Conservation (phyloP, 495 filamentous ascomycete genomes). For the Penicilliopsis zonata region DNA sequence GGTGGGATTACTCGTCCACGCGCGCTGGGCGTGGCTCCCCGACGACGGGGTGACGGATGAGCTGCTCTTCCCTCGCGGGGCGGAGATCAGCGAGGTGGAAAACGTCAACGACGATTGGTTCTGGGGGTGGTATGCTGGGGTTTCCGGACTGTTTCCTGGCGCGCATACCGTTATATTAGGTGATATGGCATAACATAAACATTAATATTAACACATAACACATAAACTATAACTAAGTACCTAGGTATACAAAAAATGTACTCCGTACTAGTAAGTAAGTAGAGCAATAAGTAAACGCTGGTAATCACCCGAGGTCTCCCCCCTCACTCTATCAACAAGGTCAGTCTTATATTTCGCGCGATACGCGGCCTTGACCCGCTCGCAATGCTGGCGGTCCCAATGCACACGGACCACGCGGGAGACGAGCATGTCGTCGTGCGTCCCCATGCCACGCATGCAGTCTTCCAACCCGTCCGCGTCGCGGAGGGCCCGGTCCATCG, state of each 20-base stretch:
- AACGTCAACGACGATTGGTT: slow-evolving; percentile 83
- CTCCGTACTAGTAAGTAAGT: no score
- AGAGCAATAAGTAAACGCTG: slow-evolving; percentile 40
- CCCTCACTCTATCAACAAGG: slow-evolving; percentile 51
- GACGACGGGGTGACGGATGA: slow-evolving; percentile 52
- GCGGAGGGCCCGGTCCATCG: slow-evolving; percentile 65
- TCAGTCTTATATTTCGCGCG: slow-evolving; percentile 47
- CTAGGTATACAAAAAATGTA: no score
- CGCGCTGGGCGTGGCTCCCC: slow-evolving; percentile 65
- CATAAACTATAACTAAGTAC: no score
- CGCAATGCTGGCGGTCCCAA: slow-evolving; percentile 64
- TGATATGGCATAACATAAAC: slow-evolving; percentile 23
- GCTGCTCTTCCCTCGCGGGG: slow-evolving; percentile 68
- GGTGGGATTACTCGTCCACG: slow-evolving; percentile 45
- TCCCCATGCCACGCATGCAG: slow-evolving; percentile 76
- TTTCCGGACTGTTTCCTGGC: slow-evolving; percentile 63
- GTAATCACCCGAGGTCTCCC: slow-evolving; percentile 84
- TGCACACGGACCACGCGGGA: slow-evolving; percentile 61
- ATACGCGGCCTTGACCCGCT: slow-evolving; percentile 64
- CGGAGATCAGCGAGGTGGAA: slow-evolving; percentile 68
- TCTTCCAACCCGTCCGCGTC: slow-evolving; percentile 74
- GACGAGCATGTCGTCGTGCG: slow-evolving; percentile 72
- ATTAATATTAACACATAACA: no score
- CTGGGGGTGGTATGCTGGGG: slow-evolving; percentile 67
- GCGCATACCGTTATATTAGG: slow-evolving; percentile 46